Evolutionary conservation across 192 early-diverging fungal genomes (phyloP), one percentile per base, ranked within the genome.

Genomic region (Backusella australiensis): DNA sequence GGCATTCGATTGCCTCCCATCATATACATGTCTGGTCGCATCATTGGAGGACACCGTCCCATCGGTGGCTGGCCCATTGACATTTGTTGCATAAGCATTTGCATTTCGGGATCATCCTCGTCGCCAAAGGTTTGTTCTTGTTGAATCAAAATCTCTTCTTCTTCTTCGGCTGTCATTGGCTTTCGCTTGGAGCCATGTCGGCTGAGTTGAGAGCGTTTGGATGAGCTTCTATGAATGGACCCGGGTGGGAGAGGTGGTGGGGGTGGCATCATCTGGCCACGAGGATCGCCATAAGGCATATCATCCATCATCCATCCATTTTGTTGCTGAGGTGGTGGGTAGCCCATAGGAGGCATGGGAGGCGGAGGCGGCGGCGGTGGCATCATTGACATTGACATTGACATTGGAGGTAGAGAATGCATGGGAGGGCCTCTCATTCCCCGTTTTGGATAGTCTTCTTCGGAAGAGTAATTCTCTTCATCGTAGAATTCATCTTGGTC

Each of bases 361-460:
- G 36, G 68, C 0, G 68, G 67, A 1, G 67, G 67, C 1, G 67
- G 68, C 0, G 68, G 68, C 1, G 68, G 35, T 23, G 19, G 36
- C 68, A 69, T 69, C 68, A 69, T 69, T 23, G 68, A 38, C 17
- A 38, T 69, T n/a, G 67, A 67, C 68, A 69, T 69, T 23, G 68
- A 38, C 67, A 49, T 49, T 49, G 46, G 56, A 29, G 56, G 56
- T 26, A 63, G 21, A 11, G 56, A 63, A 26, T 35, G 34, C 21
- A 38, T 35, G 5, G 36, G 36, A 39, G 68, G 68, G n/a, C 68
- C 68, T 23, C 38, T 69, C 6, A 67, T 67, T 19, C 23, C 23
- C 56, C 56, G 21, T 29, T 63, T 63, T 29, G 56, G 21, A n/a
- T 29, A 63, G 8, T 63, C 56, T 63, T 63, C 56, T 12, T 63